Evolutionary conservation across 768 basidiomycete genomes (phyloP).

Genomic region (Pisolithus albus): DNA sequence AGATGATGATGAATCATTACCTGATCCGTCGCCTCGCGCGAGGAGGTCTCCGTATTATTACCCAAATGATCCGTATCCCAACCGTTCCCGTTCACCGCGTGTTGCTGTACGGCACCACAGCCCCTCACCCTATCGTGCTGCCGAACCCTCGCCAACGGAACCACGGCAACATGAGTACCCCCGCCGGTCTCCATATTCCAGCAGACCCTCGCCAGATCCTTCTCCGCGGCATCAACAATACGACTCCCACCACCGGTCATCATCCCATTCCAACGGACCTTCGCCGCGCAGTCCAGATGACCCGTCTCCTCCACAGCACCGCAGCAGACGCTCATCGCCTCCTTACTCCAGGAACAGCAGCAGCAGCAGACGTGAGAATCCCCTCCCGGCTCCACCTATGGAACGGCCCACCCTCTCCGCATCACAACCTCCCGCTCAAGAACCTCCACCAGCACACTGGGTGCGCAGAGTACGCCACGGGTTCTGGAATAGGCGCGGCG

Average conservation of each 20-base stretch:
- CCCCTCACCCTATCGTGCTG: slow-evolving; percentile 16
- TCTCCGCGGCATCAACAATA: neutral
- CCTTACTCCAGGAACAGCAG: neutral
- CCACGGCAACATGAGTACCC: slow-evolving; percentile 17
- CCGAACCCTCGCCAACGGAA: slow-evolving; percentile 17
- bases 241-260: neutral
- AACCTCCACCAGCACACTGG: slow-evolving; percentile 24
- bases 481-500: slow-evolving; percentile 72
- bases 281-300: neutral
- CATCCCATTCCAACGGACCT: neutral
- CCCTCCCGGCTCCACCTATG: slow-evolving; percentile 24
- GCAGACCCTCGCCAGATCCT: slow-evolving; percentile 1
- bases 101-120: slow-evolving; percentile 16
- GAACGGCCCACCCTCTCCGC: slow-evolving; percentile 19
- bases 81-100: slow-evolving; percentile 26
- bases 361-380: slow-evolving; percentile 18
- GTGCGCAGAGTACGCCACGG: slow-evolving; percentile 42
- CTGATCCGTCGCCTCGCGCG: slow-evolving; percentile 1
- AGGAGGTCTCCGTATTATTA: neutral
- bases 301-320: neutral
- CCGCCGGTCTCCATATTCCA: slow-evolving; percentile 17
- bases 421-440: slow-evolving; percentile 22
- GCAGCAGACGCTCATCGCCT: neutral
- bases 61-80: slow-evolving; percentile 11
- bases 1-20: neutral